Percentiles rank a stretch among this genome's conserved stretches.
Evolutionary conservation across 305 asterid genomes (phyloP).

Genomic region (Stenogyne calaminthoides): DNA sequence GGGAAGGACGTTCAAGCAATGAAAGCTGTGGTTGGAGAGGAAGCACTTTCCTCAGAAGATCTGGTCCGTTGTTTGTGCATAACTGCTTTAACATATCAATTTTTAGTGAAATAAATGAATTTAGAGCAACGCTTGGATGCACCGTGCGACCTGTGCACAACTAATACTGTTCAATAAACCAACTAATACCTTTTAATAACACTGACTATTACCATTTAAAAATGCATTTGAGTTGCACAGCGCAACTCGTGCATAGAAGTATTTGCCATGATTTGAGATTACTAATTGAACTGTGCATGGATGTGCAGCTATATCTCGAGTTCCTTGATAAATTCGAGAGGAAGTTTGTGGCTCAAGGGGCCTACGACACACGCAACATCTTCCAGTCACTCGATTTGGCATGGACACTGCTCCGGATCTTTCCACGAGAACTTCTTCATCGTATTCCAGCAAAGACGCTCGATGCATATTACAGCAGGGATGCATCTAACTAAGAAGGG

Average conservation of each 20-base stretch:
- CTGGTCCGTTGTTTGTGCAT: slow-evolving; percentile 54
- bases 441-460: slow-evolving; percentile 99
- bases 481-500: slow-evolving; percentile 58
- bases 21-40: slow-evolving; percentile 99
- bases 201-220: no score
- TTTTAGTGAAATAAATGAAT: background rate
- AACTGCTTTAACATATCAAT: background rate
- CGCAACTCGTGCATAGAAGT: background rate
- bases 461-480: slow-evolving; percentile 88
- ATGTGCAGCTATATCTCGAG: slow-evolving; percentile 82
- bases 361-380: slow-evolving; percentile 97
- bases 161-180: no score
- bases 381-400: slow-evolving; percentile 98
- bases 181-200: no score
- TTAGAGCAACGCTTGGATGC: no score
- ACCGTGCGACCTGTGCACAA: no score
- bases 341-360: slow-evolving; percentile 95
- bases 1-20: slow-evolving; percentile 99
- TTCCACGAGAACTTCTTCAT: slow-evolving; percentile 95
- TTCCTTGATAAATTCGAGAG: slow-evolving; percentile 98
- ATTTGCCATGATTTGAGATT: background rate
- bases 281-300: slow-evolving; percentile 21
- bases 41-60: slow-evolving; percentile 98
- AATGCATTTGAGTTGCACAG: no score
- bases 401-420: slow-evolving; percentile 97